Conservation (phyloP, 176 grass and related monocot species). For the Eleusine indica region DNA sequence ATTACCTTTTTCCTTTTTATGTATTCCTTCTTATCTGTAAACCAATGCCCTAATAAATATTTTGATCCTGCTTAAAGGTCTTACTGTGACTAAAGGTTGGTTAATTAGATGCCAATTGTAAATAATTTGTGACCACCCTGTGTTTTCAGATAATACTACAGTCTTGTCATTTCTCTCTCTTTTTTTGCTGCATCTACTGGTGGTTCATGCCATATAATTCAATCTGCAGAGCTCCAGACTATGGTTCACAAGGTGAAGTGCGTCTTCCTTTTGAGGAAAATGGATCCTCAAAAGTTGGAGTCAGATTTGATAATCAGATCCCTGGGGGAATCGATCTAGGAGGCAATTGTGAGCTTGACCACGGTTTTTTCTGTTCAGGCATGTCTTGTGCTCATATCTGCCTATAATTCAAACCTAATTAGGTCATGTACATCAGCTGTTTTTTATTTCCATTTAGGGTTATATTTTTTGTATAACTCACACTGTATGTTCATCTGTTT, state of each 20-base stretch:
- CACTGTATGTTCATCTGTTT: conserved; percentile 36
- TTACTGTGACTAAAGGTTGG: background rate
- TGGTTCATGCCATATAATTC: conserved; percentile 30
- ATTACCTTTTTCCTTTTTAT: conserved; percentile 9
- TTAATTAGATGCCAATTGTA: background rate
- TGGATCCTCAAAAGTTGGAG: conserved; percentile 85
- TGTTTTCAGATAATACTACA: conserved; percentile 5
- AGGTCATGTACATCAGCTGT: background rate
- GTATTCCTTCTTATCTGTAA: background rate
- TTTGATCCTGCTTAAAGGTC: conserved; percentile 23
- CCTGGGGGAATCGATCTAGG: conserved; percentile 92
- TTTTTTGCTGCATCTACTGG: background rate
- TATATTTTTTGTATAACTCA: conserved; percentile 31
- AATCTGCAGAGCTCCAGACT: conserved; percentile 78
- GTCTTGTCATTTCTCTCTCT: background rate
- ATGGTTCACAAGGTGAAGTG: conserved; percentile 85
- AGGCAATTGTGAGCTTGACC: conserved; percentile 85
- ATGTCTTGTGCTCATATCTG: conserved; percentile 16
- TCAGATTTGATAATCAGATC: conserved; percentile 88
- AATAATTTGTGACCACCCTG: conserved; percentile 23
- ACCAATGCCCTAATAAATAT: background rate
- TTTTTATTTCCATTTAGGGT: conserved; percentile 36
- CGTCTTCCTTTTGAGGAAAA: conserved; percentile 94
- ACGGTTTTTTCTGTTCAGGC: conserved; percentile 94
- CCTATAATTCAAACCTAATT: background rate